phyloP scores from a whole-genome alignment of 2,329 filamentous ascomycete genomes.

The Xylariales sp. region DNA sequence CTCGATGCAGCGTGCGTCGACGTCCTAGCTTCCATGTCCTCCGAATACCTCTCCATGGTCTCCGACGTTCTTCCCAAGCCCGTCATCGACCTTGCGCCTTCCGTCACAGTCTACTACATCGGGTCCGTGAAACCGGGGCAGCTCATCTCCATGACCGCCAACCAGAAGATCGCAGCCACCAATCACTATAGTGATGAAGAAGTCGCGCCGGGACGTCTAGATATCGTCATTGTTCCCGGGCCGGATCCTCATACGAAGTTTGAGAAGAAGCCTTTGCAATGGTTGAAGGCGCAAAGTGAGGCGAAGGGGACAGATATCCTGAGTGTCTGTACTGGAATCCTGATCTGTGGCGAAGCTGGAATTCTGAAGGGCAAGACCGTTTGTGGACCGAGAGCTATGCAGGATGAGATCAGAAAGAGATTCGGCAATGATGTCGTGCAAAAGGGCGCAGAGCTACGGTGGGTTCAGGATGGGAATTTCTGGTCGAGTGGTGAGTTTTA shows the following conservation, averaged over 20 bases:
- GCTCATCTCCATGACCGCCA: slow-evolving; percentile 38
- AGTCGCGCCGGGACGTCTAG: slow-evolving; percentile 45
- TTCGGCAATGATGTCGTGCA: slow-evolving; percentile 34
- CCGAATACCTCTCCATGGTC: slow-evolving; percentile 36
- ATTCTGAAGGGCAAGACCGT: slow-evolving; percentile 40
- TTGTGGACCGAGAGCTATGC: slow-evolving; percentile 42
- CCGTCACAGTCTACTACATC: slow-evolving; percentile 42
- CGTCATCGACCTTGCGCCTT: slow-evolving; percentile 36
- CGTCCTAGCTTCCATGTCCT: slow-evolving; percentile 41
- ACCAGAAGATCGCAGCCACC: slow-evolving; percentile 33
- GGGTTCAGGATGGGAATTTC: slow-evolving; percentile 48
- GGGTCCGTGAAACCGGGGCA: slow-evolving; percentile 30
- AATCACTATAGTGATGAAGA: slow-evolving; percentile 39
- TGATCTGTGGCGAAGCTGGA: slow-evolving; percentile 43
- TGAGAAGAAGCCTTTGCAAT: slow-evolving; percentile 32
- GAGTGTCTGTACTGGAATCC: slow-evolving; percentile 47
- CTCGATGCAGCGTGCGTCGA: slow-evolving; percentile 49
- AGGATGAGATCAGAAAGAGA: slow-evolving; percentile 32
- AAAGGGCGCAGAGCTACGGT: slow-evolving; percentile 42
- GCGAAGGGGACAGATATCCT: slow-evolving; percentile 40
- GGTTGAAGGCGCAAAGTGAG: slow-evolving; percentile 37
- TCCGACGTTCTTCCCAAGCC: slow-evolving; percentile 29
- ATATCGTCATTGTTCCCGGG: slow-evolving; percentile 47
- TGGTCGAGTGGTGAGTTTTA: slow-evolving; percentile 51
- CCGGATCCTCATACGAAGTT: slow-evolving; percentile 35